Evolutionary conservation across 2,329 filamentous ascomycete genomes (phyloP), one percentile per base, ranked within the genome.

Genomic region (Colletotrichum sp.): DNA sequence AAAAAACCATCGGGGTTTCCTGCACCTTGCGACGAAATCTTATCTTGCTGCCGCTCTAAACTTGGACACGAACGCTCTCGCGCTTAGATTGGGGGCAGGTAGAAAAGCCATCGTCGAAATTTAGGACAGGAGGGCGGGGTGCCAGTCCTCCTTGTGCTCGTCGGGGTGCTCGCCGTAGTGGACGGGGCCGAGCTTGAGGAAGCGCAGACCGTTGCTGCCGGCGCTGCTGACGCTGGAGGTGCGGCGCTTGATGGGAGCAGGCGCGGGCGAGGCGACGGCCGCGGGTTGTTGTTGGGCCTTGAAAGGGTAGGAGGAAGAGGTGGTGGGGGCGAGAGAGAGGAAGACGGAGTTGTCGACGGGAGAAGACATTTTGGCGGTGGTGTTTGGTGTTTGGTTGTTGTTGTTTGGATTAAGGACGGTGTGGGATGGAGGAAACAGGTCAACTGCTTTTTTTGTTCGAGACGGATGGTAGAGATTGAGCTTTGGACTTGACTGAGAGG

Each of bases 121-220:
- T 12, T 73, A 76, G 44, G 63, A 62, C 39, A 68, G 44, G 19
- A 77, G 71, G 16, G 66, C 75, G 25, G 72, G 72, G 67, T 77
- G 52, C 75, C 75, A 77, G 55, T 77, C 75, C 62, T 85, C 87
- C 85, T 90, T 88, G 86, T 90, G 86, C 71, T 89, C 90, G 77
- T 87, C 90, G 27, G 85, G 85, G 83, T 91, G 89, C 86, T 90
- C 91, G 78, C 92, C 92, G 84, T 88, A 92, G 88, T 93, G 90
- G 75, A 93, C 91, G 39, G 91, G 91, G 29, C 90, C 90, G 74
- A 93, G 90, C 87, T 92, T 93, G 79, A 93, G 88, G 83, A 93
- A 90, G 75, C 88, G 87, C 79, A 86, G 84, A 77, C 86, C 82
- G 22, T 52, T 13, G 49, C 79, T 78, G 72, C 80, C 81, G 80